Base-by-base conservation (phyloP, 805 yeast genomes). In the Blastobotrys parvus region DNA sequence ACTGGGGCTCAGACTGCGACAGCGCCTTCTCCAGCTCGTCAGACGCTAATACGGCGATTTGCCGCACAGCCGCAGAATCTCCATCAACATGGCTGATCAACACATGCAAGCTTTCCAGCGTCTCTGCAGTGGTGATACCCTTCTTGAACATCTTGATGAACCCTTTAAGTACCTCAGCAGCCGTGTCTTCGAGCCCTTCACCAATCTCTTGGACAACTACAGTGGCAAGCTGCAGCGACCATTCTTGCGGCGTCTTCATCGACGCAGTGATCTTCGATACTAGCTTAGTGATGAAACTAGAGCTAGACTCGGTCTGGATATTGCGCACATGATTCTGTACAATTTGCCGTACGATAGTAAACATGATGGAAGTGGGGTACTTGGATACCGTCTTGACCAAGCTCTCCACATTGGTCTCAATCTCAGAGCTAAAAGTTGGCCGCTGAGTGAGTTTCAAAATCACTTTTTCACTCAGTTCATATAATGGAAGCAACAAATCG, bases 391-490 rank as follows among this genome's bases (percentile, higher is more conserved):
- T 11, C 11, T 25, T 25, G 11, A 11, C 11, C 11, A 25, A 11
- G 10, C 7, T 7, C 8, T 17, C 19, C 18, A 27, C 20, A 27
- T 40, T 39, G 20, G 38, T 33, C 25, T 44, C 46, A 29, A 44
- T 15, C 7, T 17, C 35, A 3, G 44, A 44, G 13, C 17, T 16
- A 22, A 11, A 39, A 4, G 40, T 35, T 4, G 46, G 46, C 41
- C 46, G 27, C 19, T 39, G 22, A 3, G 39, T 17, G 3, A 44
- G 37, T 3, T 18, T 13, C 13, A 15, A 15, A 17, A 4, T 17
- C 6, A n/a, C 33, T 23, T 25, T 22, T n/a, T 11, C 18, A 15
- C 15, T 19, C n/a, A 16, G 16, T n/a, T 38, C 13, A 8, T 31
- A 19, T 23, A 27, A 33, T 20, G 15, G 4, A 32, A 42, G 37